Base-by-base conservation (phyloP, 148 eudicot species). In the Camellia lanceoleosa region DNA sequence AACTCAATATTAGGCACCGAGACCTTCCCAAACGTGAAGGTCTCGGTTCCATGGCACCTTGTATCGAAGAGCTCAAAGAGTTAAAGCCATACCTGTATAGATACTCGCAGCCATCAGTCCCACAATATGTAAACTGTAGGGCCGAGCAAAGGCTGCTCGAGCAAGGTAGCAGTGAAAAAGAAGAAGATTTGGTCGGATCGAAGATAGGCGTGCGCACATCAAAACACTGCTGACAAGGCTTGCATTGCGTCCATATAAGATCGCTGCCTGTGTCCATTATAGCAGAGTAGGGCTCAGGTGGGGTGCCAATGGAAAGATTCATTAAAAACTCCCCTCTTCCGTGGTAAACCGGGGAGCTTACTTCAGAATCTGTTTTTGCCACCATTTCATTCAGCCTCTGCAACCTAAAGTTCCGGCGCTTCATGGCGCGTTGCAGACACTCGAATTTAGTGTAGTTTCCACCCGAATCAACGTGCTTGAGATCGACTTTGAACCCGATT, bases 201-300 rank as follows among this genome's bases (percentile, higher is more conserved):
- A 91, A 92, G 3, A 92, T 64, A 6, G 97, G 94, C 23, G 90
- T 87, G 41, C 90, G 77, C 46, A 88, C 90, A 69, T 81, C 82
- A 70, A 84, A 92, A 77, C 97, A 92, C 7, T 91, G 76, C 5
- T 81, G 75, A 71, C 97, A 92, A 51, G 97, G 97, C 80, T 85
- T 58, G 77, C 97, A 92, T 59, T 92, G 97, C 3, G 93, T 91
- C 97, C 97, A 92, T 73, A 91, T 83, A 7, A 92, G 76, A 64
- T 92, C 94, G 83, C 94, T 92, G 7, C 97, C 97, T 5, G 97
- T 91, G 80, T 92, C 97, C 78, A 92, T 23, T 77, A 91, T 92
- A 0, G 92, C 94, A 0, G 78, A 71, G 71, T 79, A 89, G 1
- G 86, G 49, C 15, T 71, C 73, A 0, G 93, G 83, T 3, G 97